A percentile compares a stretch with the other conserved stretches of the same genome.
phyloP scores from a whole-genome alignment of 148 eudicot genomes.

The Rhododendron molle region DNA sequence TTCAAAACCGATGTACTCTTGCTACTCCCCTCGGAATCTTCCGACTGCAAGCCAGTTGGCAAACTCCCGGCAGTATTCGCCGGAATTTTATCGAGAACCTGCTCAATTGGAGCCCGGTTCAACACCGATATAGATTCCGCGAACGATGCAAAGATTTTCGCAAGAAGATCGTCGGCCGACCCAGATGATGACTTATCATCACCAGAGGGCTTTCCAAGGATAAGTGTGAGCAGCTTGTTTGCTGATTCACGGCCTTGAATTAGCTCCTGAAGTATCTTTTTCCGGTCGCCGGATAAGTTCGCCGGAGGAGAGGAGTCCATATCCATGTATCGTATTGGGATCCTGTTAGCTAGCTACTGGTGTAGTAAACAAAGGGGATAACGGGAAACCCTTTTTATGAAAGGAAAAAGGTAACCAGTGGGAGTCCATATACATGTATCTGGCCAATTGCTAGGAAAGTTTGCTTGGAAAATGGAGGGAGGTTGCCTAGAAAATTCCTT shows the following conservation, averaged over 20 bases:
- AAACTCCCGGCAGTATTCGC: not conserved
- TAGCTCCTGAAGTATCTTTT: constrained; percentile 14
- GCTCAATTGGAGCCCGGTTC: not conserved
- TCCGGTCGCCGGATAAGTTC: not conserved
- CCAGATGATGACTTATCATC: not conserved
- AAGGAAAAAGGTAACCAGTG: too few species aligned
- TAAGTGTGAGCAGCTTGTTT: constrained; percentile 13
- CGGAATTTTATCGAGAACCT: not conserved
- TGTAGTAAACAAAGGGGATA: not conserved
- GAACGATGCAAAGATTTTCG: not conserved
- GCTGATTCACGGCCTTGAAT: constrained; percentile 23
- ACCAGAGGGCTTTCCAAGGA: not conserved
- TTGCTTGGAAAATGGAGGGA: not conserved
- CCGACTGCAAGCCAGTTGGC: not conserved
- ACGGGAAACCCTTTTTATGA: not conserved
- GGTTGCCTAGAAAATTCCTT: constrained; percentile 3
- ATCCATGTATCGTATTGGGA: not conserved
- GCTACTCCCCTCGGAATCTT: constrained; percentile 22
- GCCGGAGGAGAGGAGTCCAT: constrained; percentile 12
- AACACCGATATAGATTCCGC: constrained; percentile 3
- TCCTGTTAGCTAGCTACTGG: too few species aligned
- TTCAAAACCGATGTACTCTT: constrained; percentile 14
- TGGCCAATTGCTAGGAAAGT: constrained; percentile 6
- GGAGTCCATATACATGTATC: too few species aligned
- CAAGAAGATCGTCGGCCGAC: not conserved